These are phyloP conservation scores for Leptographium lundbergii DNA, from an alignment of 2,329 filamentous ascomycete genomes.

Conservation along the genomic window DNA sequence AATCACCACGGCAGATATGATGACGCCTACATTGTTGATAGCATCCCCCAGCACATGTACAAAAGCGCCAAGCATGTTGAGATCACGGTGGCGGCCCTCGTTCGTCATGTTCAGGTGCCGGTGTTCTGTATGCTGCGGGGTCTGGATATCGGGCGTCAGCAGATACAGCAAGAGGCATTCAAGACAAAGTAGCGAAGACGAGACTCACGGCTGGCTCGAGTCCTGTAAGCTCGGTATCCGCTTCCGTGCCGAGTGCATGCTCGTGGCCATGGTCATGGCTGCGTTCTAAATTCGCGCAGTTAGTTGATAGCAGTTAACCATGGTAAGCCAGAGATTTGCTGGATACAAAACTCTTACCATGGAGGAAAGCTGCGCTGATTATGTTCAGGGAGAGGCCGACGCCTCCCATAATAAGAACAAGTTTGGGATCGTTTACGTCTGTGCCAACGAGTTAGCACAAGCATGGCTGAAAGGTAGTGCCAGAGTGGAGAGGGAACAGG, in stretches of 20 bases:
- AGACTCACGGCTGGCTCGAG: not conserved
- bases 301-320: not conserved
- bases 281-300: slow-evolving; percentile 12
- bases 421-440: slow-evolving; percentile 48
- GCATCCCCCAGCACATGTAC: slow-evolving; percentile 62
- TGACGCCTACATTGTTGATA: slow-evolving; percentile 65
- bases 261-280: slow-evolving; percentile 13
- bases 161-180: not conserved
- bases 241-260: slow-evolving; percentile 11
- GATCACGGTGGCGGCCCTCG: slow-evolving; percentile 34
- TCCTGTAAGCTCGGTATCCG: not conserved
- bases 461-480: not conserved
- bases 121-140: slow-evolving; percentile 32
- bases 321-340: not conserved
- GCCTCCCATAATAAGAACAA: slow-evolving; percentile 58
- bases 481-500: not conserved
- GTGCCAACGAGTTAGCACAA: not conserved
- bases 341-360: slow-evolving; percentile 30
- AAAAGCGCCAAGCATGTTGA: slow-evolving; percentile 60
- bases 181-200: not conserved
- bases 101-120: slow-evolving; percentile 26
- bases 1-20: slow-evolving; percentile 54
- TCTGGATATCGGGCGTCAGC: not conserved
- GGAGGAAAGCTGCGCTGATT: slow-evolving; percentile 51
- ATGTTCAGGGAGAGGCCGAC: slow-evolving; percentile 56